Evolutionary conservation across 139 green algal species (phyloP), one percentile per base, ranked within the genome.

Genomic region (Chlorella sp.): DNA sequence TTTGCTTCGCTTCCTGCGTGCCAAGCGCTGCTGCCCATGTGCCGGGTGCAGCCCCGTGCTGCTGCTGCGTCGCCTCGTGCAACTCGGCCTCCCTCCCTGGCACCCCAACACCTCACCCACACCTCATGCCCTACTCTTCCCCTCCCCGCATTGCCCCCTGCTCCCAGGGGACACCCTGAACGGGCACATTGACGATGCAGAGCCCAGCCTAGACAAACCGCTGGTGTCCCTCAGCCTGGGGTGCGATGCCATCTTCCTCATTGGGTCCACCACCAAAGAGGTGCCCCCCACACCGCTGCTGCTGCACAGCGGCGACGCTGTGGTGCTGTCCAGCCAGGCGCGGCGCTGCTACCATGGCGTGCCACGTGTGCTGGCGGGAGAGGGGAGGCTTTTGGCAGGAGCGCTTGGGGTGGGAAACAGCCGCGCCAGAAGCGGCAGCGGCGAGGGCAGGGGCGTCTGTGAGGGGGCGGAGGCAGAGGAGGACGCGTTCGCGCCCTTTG

Each of bases 101-200:
- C 21, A 26, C 24, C 64, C 64, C 21, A 71, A 2, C 11, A 5
- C 64, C 22, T 28, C 64, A 14, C 60, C 60, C 60, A 68, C 60
- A 26, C 60, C 15, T 68, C 68, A 77, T 12, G 18, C 18, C 73
- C 2, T 3, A 42, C 73, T 2, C 28, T 34, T 77, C 32, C 19
- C 34, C 28, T 71, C 9, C 82, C 57, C 21, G 15, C 40, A 64
- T 39, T 14, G 16, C 53, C 40, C 19, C 18, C 14, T 15, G 61
- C 3, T 37, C 32, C 39, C 78, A 90, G 87, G 96, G 3, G 97
- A 98, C 91, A 98, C 95, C 0, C 92, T 99, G 30, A 92, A 93
- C 21, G 97, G 97, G 0, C 97, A 99, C 92, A 81, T 93, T 48
- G 97, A 99, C 86, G 97, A 99, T 86, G 97, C 96, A 37, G 97